Evolutionary conservation across 495 filamentous ascomycete genomes (phyloP), one percentile per base, ranked within the genome.

Genomic region (Penicillium simplicissimum): DNA sequence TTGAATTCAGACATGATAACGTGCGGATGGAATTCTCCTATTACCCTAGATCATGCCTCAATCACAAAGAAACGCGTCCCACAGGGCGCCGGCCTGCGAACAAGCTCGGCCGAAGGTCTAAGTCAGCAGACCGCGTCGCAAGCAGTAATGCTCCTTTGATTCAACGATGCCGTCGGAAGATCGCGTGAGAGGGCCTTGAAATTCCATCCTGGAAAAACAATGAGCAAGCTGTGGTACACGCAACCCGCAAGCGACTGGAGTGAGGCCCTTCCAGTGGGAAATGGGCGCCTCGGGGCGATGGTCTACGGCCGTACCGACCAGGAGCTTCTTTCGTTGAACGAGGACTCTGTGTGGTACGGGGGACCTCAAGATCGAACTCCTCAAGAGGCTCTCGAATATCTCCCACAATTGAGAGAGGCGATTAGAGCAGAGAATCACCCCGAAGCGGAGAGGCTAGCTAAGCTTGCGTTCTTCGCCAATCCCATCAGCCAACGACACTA

Each of bases 331-430:
- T 68, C 72, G 10, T 63, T 86, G 25, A 85, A 84, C 55, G 83
- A 86, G 57, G 79, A 84, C 59, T 80, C 80, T 7, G 68, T 84
- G 10, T 84, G 81, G 82, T 81, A 77, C 64, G 82, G 82, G 37
- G 75, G 72, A 14, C 72, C 72, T 23, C 76, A 81, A 64, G 68
- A 82, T 57, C 74, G 82, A 19, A 77, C 75, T 34, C 79, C 78
- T 14, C 66, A 60, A 13, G 68, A 73, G 33, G 73, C 82, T 1
- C 58, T 73, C 17, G 43, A 58, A 13, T 68, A 75, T 47, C 69
- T 80, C 15, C 71, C 73, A 31, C 66, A 54, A 13, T 61, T 84
- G 3, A 69, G 80, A 58, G 65, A 70, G 21, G 70, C 81, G 28
- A 74, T 85, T 21, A 68, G 74, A 7, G 62, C 69, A 1, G 78